These are phyloP conservation scores for Debaryomyces prosopidis DNA, from an alignment of 805 yeast species.

Conservation along the genomic window DNA sequence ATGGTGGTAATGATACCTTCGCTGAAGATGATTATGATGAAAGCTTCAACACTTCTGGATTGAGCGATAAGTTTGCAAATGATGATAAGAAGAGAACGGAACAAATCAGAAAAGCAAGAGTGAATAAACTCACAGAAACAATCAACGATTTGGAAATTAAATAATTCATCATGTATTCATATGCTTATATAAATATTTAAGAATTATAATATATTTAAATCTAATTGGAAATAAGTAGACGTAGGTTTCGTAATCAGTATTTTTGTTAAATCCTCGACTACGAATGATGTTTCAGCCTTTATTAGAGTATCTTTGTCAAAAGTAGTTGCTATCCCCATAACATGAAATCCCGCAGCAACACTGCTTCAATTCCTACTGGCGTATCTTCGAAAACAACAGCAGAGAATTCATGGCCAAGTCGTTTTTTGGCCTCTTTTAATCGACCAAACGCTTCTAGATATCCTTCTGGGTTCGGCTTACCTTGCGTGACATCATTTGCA, in stretches of 20 bases:
- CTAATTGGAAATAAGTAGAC: neutral
- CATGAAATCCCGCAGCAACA: constrained; percentile 16
- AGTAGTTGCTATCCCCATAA: constrained; percentile 20
- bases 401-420: neutral
- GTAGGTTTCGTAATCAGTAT: constrained; percentile 1
- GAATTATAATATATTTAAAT: neutral
- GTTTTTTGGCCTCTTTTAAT: neutral
- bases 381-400: constrained; percentile 23
- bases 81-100: constrained; percentile 37
- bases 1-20: constrained; percentile 12
- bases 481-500: constrained; percentile 18
- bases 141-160: constrained; percentile 27
- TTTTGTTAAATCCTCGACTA: constrained; percentile 15
- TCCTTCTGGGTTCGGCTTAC: constrained; percentile 23
- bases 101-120: constrained; percentile 38
- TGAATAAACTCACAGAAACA: constrained; percentile 31
- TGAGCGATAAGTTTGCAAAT: constrained; percentile 16
- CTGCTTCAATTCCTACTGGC: constrained; percentile 19
- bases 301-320: constrained; percentile 13
- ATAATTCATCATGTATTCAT: neutral
- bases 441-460: constrained; percentile 10
- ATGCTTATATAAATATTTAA: neutral
- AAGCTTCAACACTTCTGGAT: constrained; percentile 3
- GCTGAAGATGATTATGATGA: constrained; percentile 13
- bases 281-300: constrained; percentile 18